These are phyloP conservation scores for Hibiscus tridactylites DNA, from an alignment of 345 rosid genomes.

Conservation along the genomic window DNA sequence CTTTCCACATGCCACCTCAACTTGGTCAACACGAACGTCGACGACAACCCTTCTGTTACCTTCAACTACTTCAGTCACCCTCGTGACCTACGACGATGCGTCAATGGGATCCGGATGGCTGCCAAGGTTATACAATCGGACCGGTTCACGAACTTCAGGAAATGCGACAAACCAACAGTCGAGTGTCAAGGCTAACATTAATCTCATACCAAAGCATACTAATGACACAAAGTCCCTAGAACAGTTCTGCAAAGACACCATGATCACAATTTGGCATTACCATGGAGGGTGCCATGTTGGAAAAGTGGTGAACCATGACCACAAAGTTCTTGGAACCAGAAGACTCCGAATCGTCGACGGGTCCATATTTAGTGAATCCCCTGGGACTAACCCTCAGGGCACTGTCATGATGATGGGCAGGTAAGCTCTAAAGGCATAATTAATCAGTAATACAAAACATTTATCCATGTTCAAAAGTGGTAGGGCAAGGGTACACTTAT, in stretches of 20 bases:
- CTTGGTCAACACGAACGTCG: constrained; percentile 54
- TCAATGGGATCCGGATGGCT: constrained; percentile 53
- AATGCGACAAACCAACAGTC: constrained; percentile 31
- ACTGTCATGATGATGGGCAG: constrained; percentile 99
- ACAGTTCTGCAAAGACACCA: constrained; percentile 94
- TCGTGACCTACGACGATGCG: constrained; percentile 60
- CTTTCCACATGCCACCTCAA: constrained; percentile 60
- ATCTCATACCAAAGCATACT: constrained; percentile 62
- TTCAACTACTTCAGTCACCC: constrained; percentile 92
- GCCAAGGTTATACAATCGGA: constrained; percentile 56
- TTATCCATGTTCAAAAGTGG: background rate
- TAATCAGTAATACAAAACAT: background rate
- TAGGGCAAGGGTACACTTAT: background rate
- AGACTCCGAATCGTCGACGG: constrained; percentile 81
- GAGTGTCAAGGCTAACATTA: constrained; percentile 74
- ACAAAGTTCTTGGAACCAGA: constrained; percentile 56
- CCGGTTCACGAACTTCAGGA: constrained; percentile 52
- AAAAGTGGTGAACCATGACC: constrained; percentile 51
- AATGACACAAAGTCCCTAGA: constrained; percentile 78
- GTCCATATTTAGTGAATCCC: constrained; percentile 65
- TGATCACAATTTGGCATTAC: constrained; percentile 93
- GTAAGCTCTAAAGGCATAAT: constrained; percentile 24
- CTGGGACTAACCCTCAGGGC: constrained; percentile 97
- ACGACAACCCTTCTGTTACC: constrained; percentile 74
- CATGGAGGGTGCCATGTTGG: constrained; percentile 93